phyloP scores from a whole-genome alignment of 805 yeast species.

The Zygotorulaspora danielsina region DNA sequence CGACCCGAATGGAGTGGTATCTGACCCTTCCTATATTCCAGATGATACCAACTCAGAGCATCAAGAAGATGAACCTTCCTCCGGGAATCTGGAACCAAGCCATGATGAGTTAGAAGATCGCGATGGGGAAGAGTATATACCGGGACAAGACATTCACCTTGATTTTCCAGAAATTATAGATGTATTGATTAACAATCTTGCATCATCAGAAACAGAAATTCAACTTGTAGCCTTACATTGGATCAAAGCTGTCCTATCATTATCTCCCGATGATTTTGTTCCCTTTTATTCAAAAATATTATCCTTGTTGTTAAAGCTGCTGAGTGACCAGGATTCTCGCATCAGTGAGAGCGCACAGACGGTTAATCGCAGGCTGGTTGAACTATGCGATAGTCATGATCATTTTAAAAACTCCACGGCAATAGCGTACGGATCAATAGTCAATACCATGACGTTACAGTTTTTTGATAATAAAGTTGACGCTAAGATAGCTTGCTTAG shows the following conservation, averaged over 20 bases:
- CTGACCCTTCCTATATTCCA: conserved; percentile 8
- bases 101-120: conserved; percentile 13
- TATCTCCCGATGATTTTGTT: conserved; percentile 68
- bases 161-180: conserved; percentile 78
- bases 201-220: conserved; percentile 68
- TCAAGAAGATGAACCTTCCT: conserved; percentile 6
- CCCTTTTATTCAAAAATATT: conserved; percentile 72
- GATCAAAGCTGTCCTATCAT: conserved; percentile 68
- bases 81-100: conserved; percentile 6
- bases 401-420: conserved; percentile 23
- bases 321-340: conserved; percentile 50
- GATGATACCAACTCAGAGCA: conserved; percentile 8
- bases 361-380: conserved; percentile 55
- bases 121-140: conserved; percentile 55
- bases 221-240: conserved; percentile 77
- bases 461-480: conserved; percentile 71
- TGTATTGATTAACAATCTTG: conserved; percentile 75
- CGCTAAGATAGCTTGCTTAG: conserved; percentile 77
- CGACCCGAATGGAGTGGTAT: conserved; percentile 8
- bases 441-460: conserved; percentile 68
- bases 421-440: conserved; percentile 48
- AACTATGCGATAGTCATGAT: conserved; percentile 37
- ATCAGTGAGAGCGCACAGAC: conserved; percentile 51
- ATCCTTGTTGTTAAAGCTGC: conserved; percentile 58
- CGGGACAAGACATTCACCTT: conserved; percentile 77